Base-by-base conservation (phyloP, 768 basidiomycete genomes). In the Ephemerocybe angulata region DNA sequence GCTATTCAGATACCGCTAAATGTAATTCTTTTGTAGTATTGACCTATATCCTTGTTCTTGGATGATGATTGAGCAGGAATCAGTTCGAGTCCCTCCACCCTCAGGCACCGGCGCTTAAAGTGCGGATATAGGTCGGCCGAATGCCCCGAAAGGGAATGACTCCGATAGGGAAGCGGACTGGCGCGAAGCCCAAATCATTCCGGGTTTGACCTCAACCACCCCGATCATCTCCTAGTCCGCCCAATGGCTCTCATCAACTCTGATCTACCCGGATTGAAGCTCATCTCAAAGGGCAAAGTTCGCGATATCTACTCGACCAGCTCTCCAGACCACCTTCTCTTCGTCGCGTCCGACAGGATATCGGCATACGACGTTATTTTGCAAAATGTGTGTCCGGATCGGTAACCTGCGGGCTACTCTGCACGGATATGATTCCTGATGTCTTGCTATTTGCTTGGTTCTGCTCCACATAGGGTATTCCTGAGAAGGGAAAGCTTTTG, bases 341-440 rank as follows among this genome's bases (percentile, higher is more conserved):
- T 98, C 67, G 87, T 98, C 55, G 95, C 96, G 11, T 87, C 90
- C 10, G 97, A 99, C 72, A 81, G 97, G 58, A 96, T 98, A 67
- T 96, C 92, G 19, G 95, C 95, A 0, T 98, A 92, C 76, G 96
- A 99, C 77, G 88, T 97, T 61, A 87, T 98, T 65, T 80, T 99
- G 58, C 84, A 85, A 66, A 93, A 96, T 71, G 96, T 98, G 67
- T 63, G 91, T 77, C 19, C 41, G 22, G 37, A 15, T 30, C 17
- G 21, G 33, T 13, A 37, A 22, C 21, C 31, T 40, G 17, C 21
- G 21, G 22, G 11, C 19, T 24, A 46, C n/a, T 10, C 25, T 8
- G 6, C 24, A n/a, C 13, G 7, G 19, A 30, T 29, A 7, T 19
- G 17, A 11, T 33, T 11, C 12, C 47, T 31, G 27, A 44, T 44